Evolutionary conservation across 257 asterid species (phyloP), one percentile per base, ranked within the genome.

Genomic region (Orobanche coerulescens): DNA sequence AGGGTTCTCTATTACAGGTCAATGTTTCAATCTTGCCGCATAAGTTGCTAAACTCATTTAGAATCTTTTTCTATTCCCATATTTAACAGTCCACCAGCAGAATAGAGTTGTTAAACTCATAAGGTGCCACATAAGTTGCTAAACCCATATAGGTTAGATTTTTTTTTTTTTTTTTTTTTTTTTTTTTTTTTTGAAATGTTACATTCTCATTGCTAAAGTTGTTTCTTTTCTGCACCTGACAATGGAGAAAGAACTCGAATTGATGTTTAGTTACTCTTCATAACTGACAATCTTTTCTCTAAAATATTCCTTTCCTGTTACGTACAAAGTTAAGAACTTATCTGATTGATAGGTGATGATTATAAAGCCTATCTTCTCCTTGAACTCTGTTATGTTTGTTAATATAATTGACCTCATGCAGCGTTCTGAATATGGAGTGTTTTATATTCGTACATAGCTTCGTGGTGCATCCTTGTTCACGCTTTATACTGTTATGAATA

Each of bases 1-100:
- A 83, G 68, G 92, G 86, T 70, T 66, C 81, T 47, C 22, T 75
- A 65, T 52, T 88, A 56, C 96, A 88, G 98, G 98, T 88, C 64
- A 68, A 46, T 59, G 42, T 53, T 49, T 70, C 58, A 59, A 52
- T 73, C 36, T 65, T 65, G 16, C 62, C 47, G 5, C 47, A 23
- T 43, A 30, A 30, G 36, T 42, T 16, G 49, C 36, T 16, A 15
- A 62, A 30, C 62, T 31, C 36, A 6, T 30, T 6, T 54, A 22
- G 10, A 19, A n/a, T 40, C 14, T 8, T 40, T 13, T 7, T 40
- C 1, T 11, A 40, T 40, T 40, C 47, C 4, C 14, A 8, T 40
- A 3, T 6, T 39, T 39, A 6, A 6, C 47, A 2, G 4, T 39
- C 36, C 5, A 30, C 36, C 3, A 30, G 36, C 36, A 30, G 3